These are phyloP conservation scores for Podospora appendiculata DNA, from an alignment of 495 filamentous ascomycete species.

Conservation along the genomic window DNA sequence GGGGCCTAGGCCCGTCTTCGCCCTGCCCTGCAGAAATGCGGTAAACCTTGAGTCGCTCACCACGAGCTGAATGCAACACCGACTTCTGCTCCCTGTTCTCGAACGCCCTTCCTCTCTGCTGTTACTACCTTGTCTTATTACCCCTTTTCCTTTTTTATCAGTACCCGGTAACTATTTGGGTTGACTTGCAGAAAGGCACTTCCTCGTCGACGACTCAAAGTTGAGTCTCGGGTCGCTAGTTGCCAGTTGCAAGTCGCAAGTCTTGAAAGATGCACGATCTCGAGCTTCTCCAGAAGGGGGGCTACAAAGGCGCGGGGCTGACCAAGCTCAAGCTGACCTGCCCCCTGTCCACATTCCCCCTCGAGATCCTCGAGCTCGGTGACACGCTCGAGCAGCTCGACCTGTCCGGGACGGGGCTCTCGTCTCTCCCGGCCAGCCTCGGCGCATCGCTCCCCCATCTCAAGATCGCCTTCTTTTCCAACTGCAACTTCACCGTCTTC, in stretches of 20 bases:
- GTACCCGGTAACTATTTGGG: no score
- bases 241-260: no score
- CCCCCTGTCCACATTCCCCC: conserved; percentile 28
- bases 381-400: conserved; percentile 35
- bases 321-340: conserved; percentile 30
- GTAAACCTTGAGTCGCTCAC: background rate
- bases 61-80: no score
- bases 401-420: conserved; percentile 36
- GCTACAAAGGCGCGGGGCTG: conserved; percentile 16
- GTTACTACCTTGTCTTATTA: no score
- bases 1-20: background rate
- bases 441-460: conserved; percentile 29
- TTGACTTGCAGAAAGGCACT: no score
- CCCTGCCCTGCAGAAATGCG: conserved; percentile 2
- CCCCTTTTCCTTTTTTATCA: no score
- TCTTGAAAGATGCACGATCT: conserved; percentile 18
- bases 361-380: conserved; percentile 30
- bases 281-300: conserved; percentile 16
- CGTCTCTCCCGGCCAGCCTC: conserved; percentile 29
- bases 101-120: no score
- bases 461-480: conserved; percentile 34
- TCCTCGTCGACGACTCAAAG: no score
- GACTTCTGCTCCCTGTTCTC: no score
- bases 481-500: conserved; percentile 37
- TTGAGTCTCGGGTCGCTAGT: no score